A percentile compares a stretch with the other conserved stretches of the same genome.
Conservation (phyloP, 805 yeast genomes). For the Hyphopichia homilentoma region DNA sequence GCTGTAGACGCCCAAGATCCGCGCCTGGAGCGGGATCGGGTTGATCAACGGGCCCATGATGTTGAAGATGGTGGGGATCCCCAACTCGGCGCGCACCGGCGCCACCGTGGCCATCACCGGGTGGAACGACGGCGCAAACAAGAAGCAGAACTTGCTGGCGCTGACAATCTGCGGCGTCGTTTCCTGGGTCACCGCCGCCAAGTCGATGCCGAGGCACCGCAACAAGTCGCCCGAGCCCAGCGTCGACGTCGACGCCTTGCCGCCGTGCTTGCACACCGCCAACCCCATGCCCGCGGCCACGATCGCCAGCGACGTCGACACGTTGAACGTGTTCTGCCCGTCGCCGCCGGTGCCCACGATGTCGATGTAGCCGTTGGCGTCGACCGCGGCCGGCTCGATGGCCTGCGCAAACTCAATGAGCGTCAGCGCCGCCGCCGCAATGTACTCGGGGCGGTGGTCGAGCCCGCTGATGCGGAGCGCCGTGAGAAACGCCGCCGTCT, state of each 20-base stretch:
- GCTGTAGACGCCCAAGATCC: constrained; percentile 88
- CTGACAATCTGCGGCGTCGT: constrained; percentile 59
- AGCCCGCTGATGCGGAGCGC: constrained; percentile 69
- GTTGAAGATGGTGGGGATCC: constrained; percentile 92
- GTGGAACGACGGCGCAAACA: constrained; percentile 94
- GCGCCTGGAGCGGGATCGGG: constrained; percentile 76
- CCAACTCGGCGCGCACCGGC: constrained; percentile 68
- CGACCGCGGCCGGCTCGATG: constrained; percentile 44
- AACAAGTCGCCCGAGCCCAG: constrained; percentile 94
- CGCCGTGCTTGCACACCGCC: constrained; percentile 91
- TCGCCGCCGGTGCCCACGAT: constrained; percentile 99
- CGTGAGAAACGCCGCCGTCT: constrained; percentile 75
- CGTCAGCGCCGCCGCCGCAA: constrained; percentile 82
- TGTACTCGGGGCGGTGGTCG: constrained; percentile 76
- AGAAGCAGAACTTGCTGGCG: constrained; percentile 54
- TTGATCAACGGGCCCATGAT: constrained; percentile 90
- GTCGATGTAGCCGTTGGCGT: constrained; percentile 61
- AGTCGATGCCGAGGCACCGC: constrained; percentile 75
- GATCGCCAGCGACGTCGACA: constrained; percentile 90
- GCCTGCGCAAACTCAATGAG: constrained; percentile 61
- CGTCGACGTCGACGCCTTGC: constrained; percentile 89
- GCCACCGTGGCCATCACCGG: constrained; percentile 87
- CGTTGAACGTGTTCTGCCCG: constrained; percentile 95
- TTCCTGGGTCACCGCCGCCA: constrained; percentile 58
- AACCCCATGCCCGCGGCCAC: constrained; percentile 88